phyloP scores from a whole-genome alignment of 2,329 filamentous ascomycete genomes.

The Didymella sp. region DNA sequence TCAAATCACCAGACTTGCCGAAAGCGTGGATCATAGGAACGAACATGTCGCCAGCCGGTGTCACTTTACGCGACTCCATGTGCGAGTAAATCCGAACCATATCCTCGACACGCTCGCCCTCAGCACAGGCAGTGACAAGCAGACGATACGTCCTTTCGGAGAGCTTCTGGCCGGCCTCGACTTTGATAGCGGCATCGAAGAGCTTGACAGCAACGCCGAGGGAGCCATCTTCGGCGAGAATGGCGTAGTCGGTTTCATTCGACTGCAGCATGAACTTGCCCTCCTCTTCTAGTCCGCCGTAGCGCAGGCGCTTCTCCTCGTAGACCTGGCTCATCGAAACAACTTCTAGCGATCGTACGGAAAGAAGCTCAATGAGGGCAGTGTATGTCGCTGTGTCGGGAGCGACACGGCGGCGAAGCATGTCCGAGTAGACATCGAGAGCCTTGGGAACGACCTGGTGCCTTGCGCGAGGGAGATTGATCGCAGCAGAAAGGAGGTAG shows the following conservation, averaged over 20 bases:
- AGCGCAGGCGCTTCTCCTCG: conserved; percentile 82
- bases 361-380: conserved; percentile 82
- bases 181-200: conserved; percentile 76
- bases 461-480: conserved; percentile 78
- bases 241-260: conserved; percentile 83
- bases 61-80: conserved; percentile 80
- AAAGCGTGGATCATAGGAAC: conserved; percentile 96
- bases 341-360: conserved; percentile 80
- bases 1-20: conserved; percentile 78
- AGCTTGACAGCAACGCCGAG: conserved; percentile 84
- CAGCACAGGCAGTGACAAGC: conserved; percentile 86
- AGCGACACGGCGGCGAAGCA: conserved; percentile 83
- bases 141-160: conserved; percentile 83
- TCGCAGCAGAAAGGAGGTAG: conserved; percentile 82
- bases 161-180: conserved; percentile 67
- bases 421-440: conserved; percentile 93
- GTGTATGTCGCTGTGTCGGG: conserved; percentile 88
- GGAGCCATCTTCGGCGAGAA: conserved; percentile 85
- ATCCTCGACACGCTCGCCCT: conserved; percentile 78
- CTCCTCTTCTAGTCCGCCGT: conserved; percentile 82
- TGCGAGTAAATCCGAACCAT: conserved; percentile 93
- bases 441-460: conserved; percentile 89
- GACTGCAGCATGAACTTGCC: conserved; percentile 90
- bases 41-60: conserved; percentile 82
- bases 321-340: conserved; percentile 73